Conservation (phyloP, 2,329 filamentous ascomycete genomes). For the Fusarium poae region DNA sequence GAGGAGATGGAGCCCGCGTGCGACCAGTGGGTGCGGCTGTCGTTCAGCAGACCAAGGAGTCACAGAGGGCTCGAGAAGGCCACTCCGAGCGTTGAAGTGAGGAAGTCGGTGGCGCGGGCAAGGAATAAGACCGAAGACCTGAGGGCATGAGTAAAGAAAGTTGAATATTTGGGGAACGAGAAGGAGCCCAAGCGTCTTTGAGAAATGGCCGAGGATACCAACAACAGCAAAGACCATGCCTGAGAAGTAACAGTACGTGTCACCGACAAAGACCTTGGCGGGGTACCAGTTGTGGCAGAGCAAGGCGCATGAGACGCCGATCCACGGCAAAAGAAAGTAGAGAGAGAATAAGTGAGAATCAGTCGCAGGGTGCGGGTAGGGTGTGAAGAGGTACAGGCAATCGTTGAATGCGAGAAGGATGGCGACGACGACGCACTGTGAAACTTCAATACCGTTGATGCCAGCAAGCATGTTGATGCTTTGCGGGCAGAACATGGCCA, state of each 20-base stretch:
- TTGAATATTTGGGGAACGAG: slow-evolving; percentile 97
- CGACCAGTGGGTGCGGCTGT: slow-evolving; percentile 76
- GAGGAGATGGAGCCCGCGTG: slow-evolving; percentile 74
- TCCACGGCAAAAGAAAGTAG: slow-evolving; percentile 92
- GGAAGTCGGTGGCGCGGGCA: slow-evolving; percentile 95
- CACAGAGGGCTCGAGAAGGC: slow-evolving; percentile 86
- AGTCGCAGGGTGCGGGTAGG: slow-evolving; percentile 91
- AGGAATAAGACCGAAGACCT: slow-evolving; percentile 89
- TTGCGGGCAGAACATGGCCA: slow-evolving; percentile 98
- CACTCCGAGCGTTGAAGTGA: slow-evolving; percentile 86
- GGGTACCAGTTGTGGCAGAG: slow-evolving; percentile 96
- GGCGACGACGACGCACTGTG: slow-evolving; percentile 92
- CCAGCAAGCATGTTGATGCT: slow-evolving; percentile 99
- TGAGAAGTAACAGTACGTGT: slow-evolving; percentile 99
- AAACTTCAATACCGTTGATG: slow-evolving; percentile 98
- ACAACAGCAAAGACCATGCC: slow-evolving; percentile 99
- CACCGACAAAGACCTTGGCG: slow-evolving; percentile 93
- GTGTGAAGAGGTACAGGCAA: slow-evolving; percentile 83
- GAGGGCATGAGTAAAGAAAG: slow-evolving; percentile 92
- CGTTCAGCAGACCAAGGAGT: slow-evolving; percentile 77
- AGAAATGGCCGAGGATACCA: slow-evolving; percentile 96
- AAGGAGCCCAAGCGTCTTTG: slow-evolving; percentile 92
- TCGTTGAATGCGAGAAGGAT: slow-evolving; percentile 88
- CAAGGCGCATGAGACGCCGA: slow-evolving; percentile 90
- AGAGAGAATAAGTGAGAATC: slow-evolving; percentile 97